Evolutionary conservation across 371 early-diverging fungal genomes (phyloP), one percentile per base, ranked within the genome.

Genomic region (Mortierella sp.): DNA sequence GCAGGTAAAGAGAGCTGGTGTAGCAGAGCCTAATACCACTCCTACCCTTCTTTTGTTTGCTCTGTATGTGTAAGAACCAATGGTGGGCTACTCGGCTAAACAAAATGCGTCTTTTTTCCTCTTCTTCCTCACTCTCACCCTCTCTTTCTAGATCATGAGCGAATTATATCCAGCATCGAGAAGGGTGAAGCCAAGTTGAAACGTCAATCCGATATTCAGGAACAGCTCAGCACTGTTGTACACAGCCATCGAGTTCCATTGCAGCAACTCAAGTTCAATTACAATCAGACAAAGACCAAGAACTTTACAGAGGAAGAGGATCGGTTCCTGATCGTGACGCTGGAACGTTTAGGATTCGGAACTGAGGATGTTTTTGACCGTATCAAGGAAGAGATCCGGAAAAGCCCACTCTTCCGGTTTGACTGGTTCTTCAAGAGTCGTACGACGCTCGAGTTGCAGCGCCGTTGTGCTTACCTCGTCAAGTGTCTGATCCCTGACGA

Each of bases 391-490:
- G 96, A 97, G 66, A 89, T 98, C 64, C 93, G 93, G 50, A 85
- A 87, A 66, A 89, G 91, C 18, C 92, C 95, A 12, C 74, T 95
- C 53, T 98, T 99, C 88, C 86, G 96, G 48, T 99, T 99, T 70
- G 95, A 98, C 81, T 99, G 98, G 98, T 99, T 97, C 84, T 86
- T 98, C 66, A 97, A 97, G 81, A 95, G 97, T 37, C 87, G 99
- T 66, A 97, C 97, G 21, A 84, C 96, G 1, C 84, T 87, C 62
- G 95, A 95, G 68, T 84, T 95, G 43, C 88, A 88, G 50, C 81
- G 95, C 56, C 90, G 95, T n/a, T 94, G 95, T 69, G 88, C 91
- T 59, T 93, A 93, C 9, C 81, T 95, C 56, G 87, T 95, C 67
- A 85, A 84, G 70, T 83, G 89, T 52, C 81, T 92, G 57, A 87